Base-by-base conservation (phyloP, 208 protist genomes). In the Crithidia bombi region DNA sequence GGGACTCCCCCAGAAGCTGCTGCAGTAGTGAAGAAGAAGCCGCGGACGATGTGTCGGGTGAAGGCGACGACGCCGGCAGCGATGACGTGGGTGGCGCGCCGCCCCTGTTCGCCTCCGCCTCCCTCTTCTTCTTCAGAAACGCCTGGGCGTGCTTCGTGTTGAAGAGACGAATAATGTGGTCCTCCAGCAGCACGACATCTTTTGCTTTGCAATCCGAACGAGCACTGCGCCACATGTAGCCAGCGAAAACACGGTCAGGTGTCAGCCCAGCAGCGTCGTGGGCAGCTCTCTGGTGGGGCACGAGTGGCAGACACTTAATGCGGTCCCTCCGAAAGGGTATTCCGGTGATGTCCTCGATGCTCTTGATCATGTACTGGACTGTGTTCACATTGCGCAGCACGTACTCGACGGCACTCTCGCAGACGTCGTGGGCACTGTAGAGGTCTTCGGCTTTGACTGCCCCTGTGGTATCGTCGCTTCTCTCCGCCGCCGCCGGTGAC, bases 291-390 rank as follows among this genome's bases (percentile, higher is more conserved):
- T 19, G 19, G 26, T 59, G 63, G 14, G 41, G 66, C 5, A 44
- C 51, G 33, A 44, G 63, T 21, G 71, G 71, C 2, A 96, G 75
- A 47, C 91, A 96, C 65, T 93, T 93, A 58, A 96, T 92, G 39
- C 87, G 91, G 9, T 87, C 69, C n/a, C 86, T 73, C 21, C 35
- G 46, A 59, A 96, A 94, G 0, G 82, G 47, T 15, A 51, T 62
- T 2, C 78, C 68, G 0, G 78, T 82, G 46, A 96, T 76, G 44
- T 85, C 81, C 52, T 91, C 85, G 46, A 96, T 93, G 70, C 77
- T 85, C 25, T 82, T 67, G 35, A 94, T 84, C n/a, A 96, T 41
- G 73, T 96, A 96, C 73, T 91, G 86, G 17, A 96, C 78, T 2
- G 91, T 96, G 58, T 96, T 94, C 12, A 94, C 84, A 21, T 84